Percentiles rank a stretch among this genome's conserved stretches.
Evolutionary conservation across 495 filamentous ascomycete genomes (phyloP).

Genomic region (Choiromyces venosus): DNA sequence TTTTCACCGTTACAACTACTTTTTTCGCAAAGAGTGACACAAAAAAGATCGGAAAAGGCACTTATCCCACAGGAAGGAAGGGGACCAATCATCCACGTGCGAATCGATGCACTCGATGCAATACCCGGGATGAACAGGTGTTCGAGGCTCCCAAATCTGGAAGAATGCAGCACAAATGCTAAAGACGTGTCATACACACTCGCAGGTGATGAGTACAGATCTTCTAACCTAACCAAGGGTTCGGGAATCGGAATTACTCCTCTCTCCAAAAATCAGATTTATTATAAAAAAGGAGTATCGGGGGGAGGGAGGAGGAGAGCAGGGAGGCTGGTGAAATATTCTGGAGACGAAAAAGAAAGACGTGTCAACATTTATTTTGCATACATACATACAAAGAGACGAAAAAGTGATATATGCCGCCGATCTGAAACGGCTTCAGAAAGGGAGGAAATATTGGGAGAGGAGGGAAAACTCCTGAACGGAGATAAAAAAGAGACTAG

Average conservation of each 20-base stretch:
- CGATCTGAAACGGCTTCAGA: neutral
- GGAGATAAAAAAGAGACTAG: neutral
- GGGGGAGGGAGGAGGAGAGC: neutral
- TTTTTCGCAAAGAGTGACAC: neutral
- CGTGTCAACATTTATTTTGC: slow-evolving; percentile 37
- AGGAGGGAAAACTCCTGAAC: neutral
- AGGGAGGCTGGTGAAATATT: slow-evolving; percentile 22
- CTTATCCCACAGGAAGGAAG: slow-evolving; percentile 23
- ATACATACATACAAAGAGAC: neutral
- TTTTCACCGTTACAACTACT: slow-evolving; percentile 1
- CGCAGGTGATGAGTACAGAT: slow-evolving; percentile 39
- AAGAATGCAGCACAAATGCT: slow-evolving; percentile 33
- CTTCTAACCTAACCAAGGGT: slow-evolving; percentile 36
- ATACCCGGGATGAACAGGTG: slow-evolving; percentile 39
- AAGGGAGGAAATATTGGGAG: neutral
- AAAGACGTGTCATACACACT: slow-evolving; percentile 39
- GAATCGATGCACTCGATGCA: slow-evolving; percentile 26
- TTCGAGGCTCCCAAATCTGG: slow-evolving; percentile 33
- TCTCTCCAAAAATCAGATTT: neutral
- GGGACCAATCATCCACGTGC: slow-evolving; percentile 22
- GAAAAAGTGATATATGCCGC: neutral
- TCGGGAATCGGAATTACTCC: slow-evolving; percentile 36
- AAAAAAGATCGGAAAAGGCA: slow-evolving; percentile 6
- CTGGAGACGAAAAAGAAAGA: slow-evolving; percentile 33
- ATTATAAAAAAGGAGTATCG: neutral